phyloP scores from a whole-genome alignment of 2,329 filamentous ascomycete species.

The Davidsoniella eucalypti region DNA sequence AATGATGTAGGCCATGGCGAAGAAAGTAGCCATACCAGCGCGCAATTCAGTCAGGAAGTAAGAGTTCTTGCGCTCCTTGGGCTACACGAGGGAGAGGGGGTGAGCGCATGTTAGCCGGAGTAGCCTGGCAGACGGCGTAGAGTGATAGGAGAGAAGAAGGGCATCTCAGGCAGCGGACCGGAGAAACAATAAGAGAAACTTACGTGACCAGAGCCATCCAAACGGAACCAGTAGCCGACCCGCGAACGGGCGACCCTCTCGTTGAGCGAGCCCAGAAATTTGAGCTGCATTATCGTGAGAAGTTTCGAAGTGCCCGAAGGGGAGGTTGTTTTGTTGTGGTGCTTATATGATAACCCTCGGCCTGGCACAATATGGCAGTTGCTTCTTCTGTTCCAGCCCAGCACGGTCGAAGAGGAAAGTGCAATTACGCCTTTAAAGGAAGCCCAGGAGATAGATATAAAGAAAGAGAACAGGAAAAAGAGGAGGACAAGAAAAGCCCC shows the following conservation, averaged over 20 bases:
- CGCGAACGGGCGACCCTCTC: constrained; percentile 43
- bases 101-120: background rate
- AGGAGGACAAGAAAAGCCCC: background rate
- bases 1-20: constrained; percentile 42
- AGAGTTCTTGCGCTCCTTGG: constrained; percentile 54
- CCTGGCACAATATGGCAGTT: background rate
- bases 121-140: background rate
- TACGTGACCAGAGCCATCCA: constrained; percentile 72
- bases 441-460: background rate
- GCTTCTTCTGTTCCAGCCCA: background rate
- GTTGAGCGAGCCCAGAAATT: constrained; percentile 33
- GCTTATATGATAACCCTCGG: too few relatives aligned
- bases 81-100: constrained; percentile 24
- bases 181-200: constrained; percentile 20
- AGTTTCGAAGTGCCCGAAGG: constrained; percentile 19
- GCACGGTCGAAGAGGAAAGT: constrained; percentile 12
- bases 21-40: constrained; percentile 67
- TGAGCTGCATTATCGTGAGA: constrained; percentile 37
- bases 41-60: constrained; percentile 72
- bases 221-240: constrained; percentile 58
- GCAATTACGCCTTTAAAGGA: background rate
- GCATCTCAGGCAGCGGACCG: background rate
- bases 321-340: background rate
- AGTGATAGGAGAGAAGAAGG: background rate
- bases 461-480: constrained; percentile 3